Evolutionary conservation across 495 filamentous ascomycete species (phyloP).

Genomic region (Melanomma pulvis-pyrius): DNA sequence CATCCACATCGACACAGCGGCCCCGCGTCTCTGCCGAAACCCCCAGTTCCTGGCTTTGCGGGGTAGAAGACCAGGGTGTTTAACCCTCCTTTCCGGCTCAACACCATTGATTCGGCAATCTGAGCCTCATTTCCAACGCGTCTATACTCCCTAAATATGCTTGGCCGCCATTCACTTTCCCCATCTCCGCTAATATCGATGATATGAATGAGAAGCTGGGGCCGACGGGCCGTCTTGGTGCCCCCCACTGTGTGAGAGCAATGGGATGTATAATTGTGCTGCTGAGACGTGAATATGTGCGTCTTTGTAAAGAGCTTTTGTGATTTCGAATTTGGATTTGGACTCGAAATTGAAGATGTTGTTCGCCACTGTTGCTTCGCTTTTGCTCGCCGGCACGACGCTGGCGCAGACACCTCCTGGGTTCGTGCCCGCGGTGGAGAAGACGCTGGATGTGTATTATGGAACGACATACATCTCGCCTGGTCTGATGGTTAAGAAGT

Average conservation of each 20-base stretch:
- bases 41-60: neutral
- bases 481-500: slow-evolving; percentile 47
- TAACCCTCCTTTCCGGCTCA: slow-evolving; percentile 9
- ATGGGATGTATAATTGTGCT: neutral
- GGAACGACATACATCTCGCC: slow-evolving; percentile 49
- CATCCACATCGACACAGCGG: neutral
- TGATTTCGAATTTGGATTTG: too few species aligned
- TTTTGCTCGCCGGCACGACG: slow-evolving; percentile 14
- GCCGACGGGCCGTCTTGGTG: neutral
- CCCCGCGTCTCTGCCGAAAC: too few species aligned
- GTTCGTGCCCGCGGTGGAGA: slow-evolving; percentile 47
- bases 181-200: slow-evolving; percentile 1
- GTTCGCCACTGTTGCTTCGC: slow-evolving; percentile 18
- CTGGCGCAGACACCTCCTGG: slow-evolving; percentile 50
- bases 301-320: neutral
- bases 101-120: slow-evolving; percentile 11
- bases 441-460: slow-evolving; percentile 51
- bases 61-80: slow-evolving; percentile 1
- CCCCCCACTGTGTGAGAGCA: neutral
- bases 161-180: neutral
- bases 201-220: slow-evolving; percentile 4
- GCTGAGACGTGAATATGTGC: neutral
- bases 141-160: neutral
- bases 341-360: slow-evolving; percentile 18
- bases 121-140: slow-evolving; percentile 3